Base-by-base conservation (phyloP, 441 rosid species). In the Melastoma candidum region DNA sequence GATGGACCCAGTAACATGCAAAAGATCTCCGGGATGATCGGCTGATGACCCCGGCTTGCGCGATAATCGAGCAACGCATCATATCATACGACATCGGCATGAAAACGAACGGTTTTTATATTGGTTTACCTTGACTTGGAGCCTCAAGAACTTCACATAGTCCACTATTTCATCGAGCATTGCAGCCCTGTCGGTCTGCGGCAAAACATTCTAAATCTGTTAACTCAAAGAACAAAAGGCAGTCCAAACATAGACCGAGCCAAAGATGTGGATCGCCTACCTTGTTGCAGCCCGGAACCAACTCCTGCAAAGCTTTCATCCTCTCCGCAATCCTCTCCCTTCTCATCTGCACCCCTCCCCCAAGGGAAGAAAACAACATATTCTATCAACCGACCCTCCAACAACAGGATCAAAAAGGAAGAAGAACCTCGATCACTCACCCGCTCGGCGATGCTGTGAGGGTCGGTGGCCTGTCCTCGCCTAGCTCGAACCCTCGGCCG, bases 81-180 rank as follows among this genome's bases (percentile, higher is more conserved):
- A 9, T 4, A 9, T 36, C 41, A 36, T 36, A 36, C 41, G 7
- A 36, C 8, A 9, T 36, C 8, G 41, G 1, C 41, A 7, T 9
- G 41, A 36, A 36, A 36, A 36, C 8, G 41, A 4, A 36, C 8
- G 6, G 8, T 36, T 36, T 2, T 36, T 17, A 17, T 17, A 17
- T 17, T 17, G 22, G 41, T 3, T 36, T 62, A 62, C 66, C 66
- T 62, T 62, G 49, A 62, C 66, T 55, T 62, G 60, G 14, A 55
- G 60, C 26, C 55, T 48, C 22, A 62, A 49, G 60, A 62, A 62
- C 66, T 62, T 62, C 48, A 62, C 66, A 5, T 62, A 62, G 36
- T 62, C 66, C 60, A 62, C 66, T 2, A 62, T 62, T 45, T 62
- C 66, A 54, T 62, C 66, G 2, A 62, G 66, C 66, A 62, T 62